Evolutionary conservation across 768 basidiomycete species (phyloP), one percentile per base, ranked within the genome.

Genomic region (Kwoniella dejecticola): DNA sequence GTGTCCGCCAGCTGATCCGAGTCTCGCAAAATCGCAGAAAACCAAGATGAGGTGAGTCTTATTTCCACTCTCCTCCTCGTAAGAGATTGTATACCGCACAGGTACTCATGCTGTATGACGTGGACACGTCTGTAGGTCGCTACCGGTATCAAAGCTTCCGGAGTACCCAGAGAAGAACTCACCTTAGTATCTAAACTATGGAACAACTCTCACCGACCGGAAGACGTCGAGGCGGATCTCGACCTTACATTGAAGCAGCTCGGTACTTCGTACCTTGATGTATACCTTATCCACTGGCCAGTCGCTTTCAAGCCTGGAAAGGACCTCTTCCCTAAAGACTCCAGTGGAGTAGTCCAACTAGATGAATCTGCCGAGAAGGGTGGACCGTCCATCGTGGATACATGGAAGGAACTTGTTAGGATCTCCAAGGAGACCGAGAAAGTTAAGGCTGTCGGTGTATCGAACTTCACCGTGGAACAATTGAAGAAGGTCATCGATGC

Each of bases 141-240:
- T 19, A 40, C 59, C 17, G 61, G 57, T 44, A 53, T 91, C 72
- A 85, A 90, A 62, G 86, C 86, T 0, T 84, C 84, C 8, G 87
- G 90, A 54, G 88, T 90, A 62, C 84, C 86, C 72, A 88, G 90
- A 66, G 85, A 89, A 74, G 86, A 92, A 13, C 83, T 91, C 57
- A 90, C 75, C 68, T 66, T 79, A 60, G 72, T 74, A 12, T 63
- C 70, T 53, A 74, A 93, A 78, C 83, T 90, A 47, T 92, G 90
- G 90, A 91, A 91, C 79, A 82, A 83, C 47, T 81, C 84, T 10
- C 89, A 90, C 73, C 83, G 82, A 60, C 86, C 88, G 4, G 82
- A 83, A 7, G 76, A 82, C 52, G 88, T 88, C 23, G 88, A 88
- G 81, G 84, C 84, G 46, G 89, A 88, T 70, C 86, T 93, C 36